Percentiles rank a stretch among this genome's conserved stretches.
phyloP scores from a whole-genome alignment of 2,329 filamentous ascomycete genomes.

The Epichloe amarillans region DNA sequence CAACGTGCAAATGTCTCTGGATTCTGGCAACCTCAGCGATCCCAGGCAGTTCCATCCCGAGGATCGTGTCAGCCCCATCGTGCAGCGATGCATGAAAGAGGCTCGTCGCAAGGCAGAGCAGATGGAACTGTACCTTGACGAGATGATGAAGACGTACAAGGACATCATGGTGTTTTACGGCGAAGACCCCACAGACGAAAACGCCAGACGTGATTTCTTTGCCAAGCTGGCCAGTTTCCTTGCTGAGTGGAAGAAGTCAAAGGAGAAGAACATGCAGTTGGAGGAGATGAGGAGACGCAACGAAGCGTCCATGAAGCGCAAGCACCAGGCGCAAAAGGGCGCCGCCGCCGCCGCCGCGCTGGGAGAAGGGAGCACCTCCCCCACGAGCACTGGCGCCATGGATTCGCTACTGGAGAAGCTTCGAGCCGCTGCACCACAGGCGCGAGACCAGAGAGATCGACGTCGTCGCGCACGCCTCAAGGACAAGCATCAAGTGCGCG shows the following conservation, averaged over 20 bases:
- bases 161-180: slow-evolving; percentile 96
- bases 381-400: slow-evolving; percentile 78
- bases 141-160: slow-evolving; percentile 82
- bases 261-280: slow-evolving; percentile 74
- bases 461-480: slow-evolving; percentile 77
- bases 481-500: slow-evolving; percentile 77
- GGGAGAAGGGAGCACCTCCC: slow-evolving; percentile 44
- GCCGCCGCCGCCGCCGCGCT: slow-evolving; percentile 11
- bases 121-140: slow-evolving; percentile 83
- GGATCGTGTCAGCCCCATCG: slow-evolving; percentile 83
- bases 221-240: slow-evolving; percentile 84
- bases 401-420: slow-evolving; percentile 91
- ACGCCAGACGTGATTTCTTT: slow-evolving; percentile 90
- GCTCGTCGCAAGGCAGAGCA: slow-evolving; percentile 91
- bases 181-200: slow-evolving; percentile 84
- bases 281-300: slow-evolving; percentile 78
- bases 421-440: slow-evolving; percentile 80
- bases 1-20: slow-evolving; percentile 83
- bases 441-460: slow-evolving; percentile 77
- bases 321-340: slow-evolving; percentile 56
- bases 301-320: slow-evolving; percentile 85
- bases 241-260: slow-evolving; percentile 88
- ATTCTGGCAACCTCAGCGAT: slow-evolving; percentile 88
- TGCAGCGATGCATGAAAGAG: slow-evolving; percentile 92
- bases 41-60: slow-evolving; percentile 97